These are phyloP conservation scores for Acacia concinna DNA, from an alignment of 331 rosid genomes.

Conservation along the genomic window DNA sequence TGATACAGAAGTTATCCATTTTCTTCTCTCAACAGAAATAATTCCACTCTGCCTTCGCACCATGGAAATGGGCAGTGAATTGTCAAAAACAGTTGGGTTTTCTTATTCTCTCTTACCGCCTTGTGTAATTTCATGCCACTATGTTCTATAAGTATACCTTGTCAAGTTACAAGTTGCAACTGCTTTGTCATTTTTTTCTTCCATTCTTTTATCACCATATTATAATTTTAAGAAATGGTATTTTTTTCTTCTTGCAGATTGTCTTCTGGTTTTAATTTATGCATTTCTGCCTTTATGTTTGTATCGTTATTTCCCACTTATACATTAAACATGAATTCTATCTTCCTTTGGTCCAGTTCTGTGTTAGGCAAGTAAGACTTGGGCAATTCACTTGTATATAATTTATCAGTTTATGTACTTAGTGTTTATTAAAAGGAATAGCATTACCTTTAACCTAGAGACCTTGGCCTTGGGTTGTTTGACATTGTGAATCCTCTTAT, in stretches of 20 bases:
- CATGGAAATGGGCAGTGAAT: conserved; percentile 83
- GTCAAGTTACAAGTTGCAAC: background rate
- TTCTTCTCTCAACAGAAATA: conserved; percentile 83
- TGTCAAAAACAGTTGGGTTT: conserved; percentile 82
- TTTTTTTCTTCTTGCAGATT: background rate
- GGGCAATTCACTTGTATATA: no score
- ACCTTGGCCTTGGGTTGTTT: conserved; percentile 5
- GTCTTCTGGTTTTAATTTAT: background rate
- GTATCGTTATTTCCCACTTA: background rate
- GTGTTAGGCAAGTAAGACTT: no score
- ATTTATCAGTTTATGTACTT: background rate
- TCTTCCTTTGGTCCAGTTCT: background rate
- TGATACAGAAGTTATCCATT: conserved; percentile 67
- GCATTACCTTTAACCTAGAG: background rate
- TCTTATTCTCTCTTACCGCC: conserved; percentile 26
- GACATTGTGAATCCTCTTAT: background rate
- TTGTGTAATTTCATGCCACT: background rate
- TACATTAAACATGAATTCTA: background rate
- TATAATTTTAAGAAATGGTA: background rate
- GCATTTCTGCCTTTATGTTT: background rate
- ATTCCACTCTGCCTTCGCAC: conserved; percentile 82
- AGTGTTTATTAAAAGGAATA: background rate
- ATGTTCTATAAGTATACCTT: background rate
- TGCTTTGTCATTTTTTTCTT: background rate
- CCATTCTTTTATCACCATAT: background rate